Base-by-base conservation (phyloP, 331 rosid genomes). In the Stylosanthes scabra region DNA sequence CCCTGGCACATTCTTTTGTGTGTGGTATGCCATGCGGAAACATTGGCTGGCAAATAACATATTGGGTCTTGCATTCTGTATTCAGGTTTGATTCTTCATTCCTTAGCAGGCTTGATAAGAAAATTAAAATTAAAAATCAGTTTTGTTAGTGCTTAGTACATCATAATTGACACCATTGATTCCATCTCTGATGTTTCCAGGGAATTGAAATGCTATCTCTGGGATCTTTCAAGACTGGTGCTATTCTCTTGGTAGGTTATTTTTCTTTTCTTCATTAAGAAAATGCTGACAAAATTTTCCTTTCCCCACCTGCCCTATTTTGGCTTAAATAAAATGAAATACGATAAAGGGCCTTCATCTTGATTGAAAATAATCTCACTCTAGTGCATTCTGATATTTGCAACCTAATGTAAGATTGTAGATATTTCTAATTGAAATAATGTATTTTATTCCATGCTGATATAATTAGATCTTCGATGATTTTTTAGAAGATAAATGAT, bases 171-270 rank as follows among this genome's bases (percentile, higher is more conserved):
- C 16, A 29, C 66, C 15, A 40, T 41, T 15, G 34, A 28, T n/a
- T 79, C 44, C 64, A 16, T 72, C 45, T 70, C 65, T 70, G 46
- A 81, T 16, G 28, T 68, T 74, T 84, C 40, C 92, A 95, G 99
- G 99, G 99, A 81, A 92, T 92, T 70, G 99, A 95, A 90, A 95
- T 95, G 99, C 98, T 92, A 66, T 95, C 98, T 80, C 93, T 95
- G 58, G 98, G 99, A 56, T 95, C 99, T 72, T 95, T 95, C 83
- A 90, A 92, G 88, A 95, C 99, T 47, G 99, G 99, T 63, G 98
- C 93, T 78, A 95, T 90, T 76, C 98, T 95, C 39, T 90, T 95
- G 93, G 99, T 95, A 86, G 83, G 90, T 68, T 68, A 31, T 42
- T 59, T 31, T 44, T 13, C 47, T 16, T 13, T 54, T 16, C 13